Evolutionary conservation across 129 eudicot genomes (phyloP).

Genomic region (Flaveria ramosissima): DNA sequence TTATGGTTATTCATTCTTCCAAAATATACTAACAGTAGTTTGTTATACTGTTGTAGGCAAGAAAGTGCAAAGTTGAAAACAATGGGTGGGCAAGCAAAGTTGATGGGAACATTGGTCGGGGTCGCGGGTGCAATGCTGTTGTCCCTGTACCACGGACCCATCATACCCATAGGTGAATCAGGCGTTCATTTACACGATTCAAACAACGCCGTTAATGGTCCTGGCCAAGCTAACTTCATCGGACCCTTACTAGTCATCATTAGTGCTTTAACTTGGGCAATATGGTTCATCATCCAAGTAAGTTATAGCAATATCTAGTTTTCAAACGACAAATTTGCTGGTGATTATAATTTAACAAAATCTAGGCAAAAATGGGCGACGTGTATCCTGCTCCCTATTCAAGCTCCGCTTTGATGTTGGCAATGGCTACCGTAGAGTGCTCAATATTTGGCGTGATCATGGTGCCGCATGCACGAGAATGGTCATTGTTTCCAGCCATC

Average conservation of each 20-base stretch:
- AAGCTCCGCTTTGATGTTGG: constrained; percentile 65
- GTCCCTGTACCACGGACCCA: constrained; percentile 78
- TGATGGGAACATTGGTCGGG: constrained; percentile 63
- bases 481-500: constrained; percentile 61
- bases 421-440: constrained; percentile 54
- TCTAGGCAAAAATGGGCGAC: constrained; percentile 58
- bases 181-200: constrained; percentile 50
- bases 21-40: neutral
- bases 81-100: constrained; percentile 65
- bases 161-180: constrained; percentile 54
- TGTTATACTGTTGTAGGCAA: constrained; percentile 36
- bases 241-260: constrained; percentile 60
- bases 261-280: constrained; percentile 58
- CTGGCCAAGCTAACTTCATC: constrained; percentile 36
- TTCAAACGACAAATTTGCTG: neutral
- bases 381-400: constrained; percentile 72
- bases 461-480: constrained; percentile 48
- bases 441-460: constrained; percentile 41
- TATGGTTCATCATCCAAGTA: constrained; percentile 81
- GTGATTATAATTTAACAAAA: neutral
- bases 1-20: neutral
- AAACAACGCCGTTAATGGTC: constrained; percentile 15
- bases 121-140: constrained; percentile 81
- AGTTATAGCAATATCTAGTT: neutral
- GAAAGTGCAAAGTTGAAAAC: constrained; percentile 58